Percentiles rank a stretch among this genome's conserved stretches.
Conservation (phyloP, 2,329 filamentous ascomycete genomes). For the Botrytis deweyae region DNA sequence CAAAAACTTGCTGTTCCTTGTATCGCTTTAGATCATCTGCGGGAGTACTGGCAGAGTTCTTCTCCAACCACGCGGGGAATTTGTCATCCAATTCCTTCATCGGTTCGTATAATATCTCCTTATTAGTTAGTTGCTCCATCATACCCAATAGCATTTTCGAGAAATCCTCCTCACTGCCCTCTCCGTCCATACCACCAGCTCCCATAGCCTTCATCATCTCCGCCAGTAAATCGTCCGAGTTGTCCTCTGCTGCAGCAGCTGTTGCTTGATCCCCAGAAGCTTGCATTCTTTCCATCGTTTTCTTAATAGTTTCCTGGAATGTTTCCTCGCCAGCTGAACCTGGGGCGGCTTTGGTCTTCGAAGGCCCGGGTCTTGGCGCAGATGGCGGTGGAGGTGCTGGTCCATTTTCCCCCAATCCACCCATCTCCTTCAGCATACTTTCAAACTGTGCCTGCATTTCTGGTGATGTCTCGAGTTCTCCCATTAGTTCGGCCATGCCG, state of each 20-base stretch:
- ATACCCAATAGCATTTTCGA: conserved; percentile 94
- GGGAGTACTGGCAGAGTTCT: conserved; percentile 66
- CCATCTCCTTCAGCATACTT: conserved; percentile 71
- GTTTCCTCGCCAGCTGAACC: conserved; percentile 52
- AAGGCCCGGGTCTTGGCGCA: conserved; percentile 21
- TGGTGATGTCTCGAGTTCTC: conserved; percentile 63
- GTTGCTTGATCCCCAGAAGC: conserved; percentile 82
- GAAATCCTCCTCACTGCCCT: conserved; percentile 75
- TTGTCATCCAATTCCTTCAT: conserved; percentile 97
- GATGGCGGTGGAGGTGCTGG: conserved; percentile 28
- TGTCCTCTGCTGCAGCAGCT: conserved; percentile 67
- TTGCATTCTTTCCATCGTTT: conserved; percentile 96
- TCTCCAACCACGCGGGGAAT: conserved; percentile 84
- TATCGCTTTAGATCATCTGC: conserved; percentile 77
- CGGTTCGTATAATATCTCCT: conserved; percentile 96
- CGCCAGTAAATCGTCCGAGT: conserved; percentile 78
- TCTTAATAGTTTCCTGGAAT: conserved; percentile 90
- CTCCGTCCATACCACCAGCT: conserved; percentile 57
- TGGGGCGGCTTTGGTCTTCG: conserved; percentile 22
- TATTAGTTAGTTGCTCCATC: conserved; percentile 99
- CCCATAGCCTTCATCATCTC: conserved; percentile 91
- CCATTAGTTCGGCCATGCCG: conserved; percentile 82
- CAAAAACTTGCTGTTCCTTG: conserved; percentile 74
- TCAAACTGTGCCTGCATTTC: conserved; percentile 81
- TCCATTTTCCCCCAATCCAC: conserved; percentile 47